These are phyloP conservation scores for Trichoderma atroviride DNA, from an alignment of 2,329 filamentous ascomycete genomes.

Conservation along the genomic window DNA sequence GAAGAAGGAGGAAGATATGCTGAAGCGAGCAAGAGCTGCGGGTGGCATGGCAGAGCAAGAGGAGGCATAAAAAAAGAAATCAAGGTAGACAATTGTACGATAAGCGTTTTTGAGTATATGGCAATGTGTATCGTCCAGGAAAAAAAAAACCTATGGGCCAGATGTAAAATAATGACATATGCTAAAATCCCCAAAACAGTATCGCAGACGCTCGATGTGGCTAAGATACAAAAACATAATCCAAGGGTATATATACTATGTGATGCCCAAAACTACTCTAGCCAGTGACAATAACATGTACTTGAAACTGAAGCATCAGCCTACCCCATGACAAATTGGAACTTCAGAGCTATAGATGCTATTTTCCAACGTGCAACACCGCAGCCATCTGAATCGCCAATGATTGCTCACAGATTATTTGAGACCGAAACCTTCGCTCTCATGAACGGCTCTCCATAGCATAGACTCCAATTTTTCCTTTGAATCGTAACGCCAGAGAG, in stretches of 20 bases:
- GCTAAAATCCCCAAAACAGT: not conserved
- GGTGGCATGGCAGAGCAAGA: conserved; percentile 43
- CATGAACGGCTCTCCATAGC: conserved; percentile 84
- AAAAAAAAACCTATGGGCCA: conserved; percentile 4
- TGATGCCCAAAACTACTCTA: not conserved
- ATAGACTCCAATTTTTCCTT: conserved; percentile 68
- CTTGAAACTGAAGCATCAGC: not conserved
- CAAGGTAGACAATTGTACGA: conserved; percentile 34
- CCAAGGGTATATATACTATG: conserved; percentile 9
- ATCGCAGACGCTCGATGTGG: not conserved
- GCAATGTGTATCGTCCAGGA: conserved; percentile 21
- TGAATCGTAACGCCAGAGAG: conserved; percentile 71
- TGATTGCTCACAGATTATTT: conserved; percentile 55
- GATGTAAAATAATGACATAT: conserved; percentile 23
- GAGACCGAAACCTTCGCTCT: conserved; percentile 90
- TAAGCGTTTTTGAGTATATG: conserved; percentile 34
- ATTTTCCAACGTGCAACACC: not conserved
- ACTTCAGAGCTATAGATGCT: not conserved
- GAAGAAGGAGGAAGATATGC: conserved; percentile 62
- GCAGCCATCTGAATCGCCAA: not conserved
- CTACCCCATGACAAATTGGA: not conserved
- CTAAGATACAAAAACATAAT: not conserved
- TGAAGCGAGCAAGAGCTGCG: conserved; percentile 46
- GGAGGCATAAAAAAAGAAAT: conserved; percentile 31
- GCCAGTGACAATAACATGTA: not conserved